These are phyloP conservation scores for Voacanga thouarsii DNA, from an alignment of 257 asterid species.

Conservation along the genomic window DNA sequence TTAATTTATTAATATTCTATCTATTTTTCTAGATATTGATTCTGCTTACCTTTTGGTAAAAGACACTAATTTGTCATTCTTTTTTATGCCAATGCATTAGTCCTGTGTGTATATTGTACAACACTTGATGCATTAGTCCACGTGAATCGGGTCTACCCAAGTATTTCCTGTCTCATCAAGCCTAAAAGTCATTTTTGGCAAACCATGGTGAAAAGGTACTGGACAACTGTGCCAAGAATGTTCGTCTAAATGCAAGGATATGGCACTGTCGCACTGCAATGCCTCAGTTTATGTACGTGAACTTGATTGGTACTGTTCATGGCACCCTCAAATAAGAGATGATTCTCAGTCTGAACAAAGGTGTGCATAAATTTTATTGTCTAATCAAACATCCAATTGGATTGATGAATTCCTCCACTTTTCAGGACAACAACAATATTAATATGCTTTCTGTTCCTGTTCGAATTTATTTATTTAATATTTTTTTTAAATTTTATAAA, in stretches of 20 bases:
- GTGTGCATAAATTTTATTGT: constrained; percentile 20
- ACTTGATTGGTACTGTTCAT: constrained; percentile 79
- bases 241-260: constrained; percentile 51
- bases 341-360: constrained; percentile 40
- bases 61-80: constrained; percentile 5
- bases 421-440: no score
- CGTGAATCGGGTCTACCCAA: no score
- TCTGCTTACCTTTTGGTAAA: neutral
- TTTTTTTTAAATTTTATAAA: no score
- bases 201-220: constrained; percentile 77
- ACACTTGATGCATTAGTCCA: no score
- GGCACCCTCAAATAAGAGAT: constrained; percentile 54
- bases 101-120: no score
- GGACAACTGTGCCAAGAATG: constrained; percentile 65
- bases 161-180: constrained; percentile 23
- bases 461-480: no score
- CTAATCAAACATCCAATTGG: neutral
- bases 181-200: constrained; percentile 31
- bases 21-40: neutral
- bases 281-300: constrained; percentile 70
- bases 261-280: constrained; percentile 35
- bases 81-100: constrained; percentile 5
- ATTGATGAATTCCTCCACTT: neutral
- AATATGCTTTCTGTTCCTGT: no score
- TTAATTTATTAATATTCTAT: neutral